Evolutionary conservation across 2,329 filamentous ascomycete species (phyloP), one percentile per base, ranked within the genome.

Genomic region (Fusarium sp.): DNA sequence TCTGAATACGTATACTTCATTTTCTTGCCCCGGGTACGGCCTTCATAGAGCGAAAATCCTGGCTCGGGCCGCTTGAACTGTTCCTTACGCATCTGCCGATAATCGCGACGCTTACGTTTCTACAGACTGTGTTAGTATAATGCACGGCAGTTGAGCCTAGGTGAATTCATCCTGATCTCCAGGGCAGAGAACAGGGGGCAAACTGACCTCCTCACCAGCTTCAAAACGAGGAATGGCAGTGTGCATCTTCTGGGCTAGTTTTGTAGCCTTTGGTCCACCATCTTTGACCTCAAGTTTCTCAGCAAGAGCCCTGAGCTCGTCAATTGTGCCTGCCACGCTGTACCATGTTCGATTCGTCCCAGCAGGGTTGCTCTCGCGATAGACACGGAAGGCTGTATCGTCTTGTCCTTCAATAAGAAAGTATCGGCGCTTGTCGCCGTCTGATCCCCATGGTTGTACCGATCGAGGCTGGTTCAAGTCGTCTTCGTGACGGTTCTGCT

Each of bases 1-100:
- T 98, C 95, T 1, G 94, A 97, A 77, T 93, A 99, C 0, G 94
- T 99, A 78, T 99, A 99, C 80, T 95, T 97, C 82, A 97, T 92
- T 66, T 95, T 92, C 84, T 99, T 98, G 60, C 96, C 96, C 63
- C 96, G 90, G 8, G 97, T 99, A 56, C 96, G 93, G 52, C 96
- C 96, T 83, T 99, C 96, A 79, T 99, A 99, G 62, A 97, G 85
- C 2, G 95, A 98, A 78, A 95, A 97, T 7, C 94, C 94, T 12
- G 92, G 91, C 74, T 97, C 95, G 8, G 94, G 94, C 8, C 94
- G 89, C 72, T 92, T 88, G 81, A 98, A 98, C 63, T 92, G 91
- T 66, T 95, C 93, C 77, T 95, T 95, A 69, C 93, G 93, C 74
- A 90, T 87, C 77, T 93, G 89, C 18, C 96, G 91, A 77, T 99